phyloP scores from a whole-genome alignment of 2,329 filamentous ascomycete species.

The Teratosphaeria epicoccoides region DNA sequence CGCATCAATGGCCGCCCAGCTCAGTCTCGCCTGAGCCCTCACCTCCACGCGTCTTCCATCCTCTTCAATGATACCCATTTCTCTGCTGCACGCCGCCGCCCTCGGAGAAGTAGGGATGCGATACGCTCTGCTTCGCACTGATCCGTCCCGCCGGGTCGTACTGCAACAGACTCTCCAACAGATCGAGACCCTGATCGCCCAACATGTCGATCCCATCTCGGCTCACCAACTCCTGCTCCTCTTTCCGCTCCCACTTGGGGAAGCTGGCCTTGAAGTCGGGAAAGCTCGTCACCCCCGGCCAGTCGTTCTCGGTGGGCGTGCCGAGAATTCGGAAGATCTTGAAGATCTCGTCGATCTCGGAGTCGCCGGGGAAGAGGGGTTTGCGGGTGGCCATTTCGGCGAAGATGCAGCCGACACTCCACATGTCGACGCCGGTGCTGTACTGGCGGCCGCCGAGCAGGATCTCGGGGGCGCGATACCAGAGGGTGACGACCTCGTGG shows the following conservation, averaged over 20 bases:
- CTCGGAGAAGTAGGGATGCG: slow-evolving; percentile 65
- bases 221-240: slow-evolving; percentile 54
- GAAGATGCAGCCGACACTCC: slow-evolving; percentile 89
- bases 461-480: slow-evolving; percentile 88
- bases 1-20: not conserved
- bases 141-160: slow-evolving; percentile 82
- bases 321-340: slow-evolving; percentile 79
- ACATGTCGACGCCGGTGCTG: slow-evolving; percentile 91
- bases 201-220: slow-evolving; percentile 42
- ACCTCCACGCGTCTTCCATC: too few relatives aligned
- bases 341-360: slow-evolving; percentile 89
- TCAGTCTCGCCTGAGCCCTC: not conserved
- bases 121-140: slow-evolving; percentile 76
- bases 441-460: slow-evolving; percentile 83
- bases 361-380: slow-evolving; percentile 84
- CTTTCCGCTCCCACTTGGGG: slow-evolving; percentile 76
- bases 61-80: not conserved
- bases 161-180: slow-evolving; percentile 61
- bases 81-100: not conserved
- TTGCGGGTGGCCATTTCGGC: slow-evolving; percentile 94
- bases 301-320: slow-evolving; percentile 69
- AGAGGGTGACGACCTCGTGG: slow-evolving; percentile 87
- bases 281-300: slow-evolving; percentile 90
- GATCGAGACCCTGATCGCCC: slow-evolving; percentile 59
- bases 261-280: slow-evolving; percentile 89